Conservation (phyloP, 108 stramenopile species). For the Chaetoceros muelleri region DNA sequence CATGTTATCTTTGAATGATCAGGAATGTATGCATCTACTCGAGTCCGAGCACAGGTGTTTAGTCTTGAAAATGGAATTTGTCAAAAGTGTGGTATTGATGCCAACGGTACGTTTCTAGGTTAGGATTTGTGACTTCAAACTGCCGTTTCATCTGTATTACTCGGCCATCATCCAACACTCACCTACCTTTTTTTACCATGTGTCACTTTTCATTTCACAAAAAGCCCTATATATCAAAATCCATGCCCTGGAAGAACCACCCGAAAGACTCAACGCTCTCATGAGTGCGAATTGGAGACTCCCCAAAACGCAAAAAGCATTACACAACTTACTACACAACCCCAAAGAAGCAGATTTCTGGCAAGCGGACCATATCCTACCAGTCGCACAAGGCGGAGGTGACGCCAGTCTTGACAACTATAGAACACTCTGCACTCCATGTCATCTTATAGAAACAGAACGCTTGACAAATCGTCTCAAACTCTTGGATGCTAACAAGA, state of each 20-base stretch:
- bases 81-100: slow-evolving; percentile 17
- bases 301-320: slow-evolving; percentile 26
- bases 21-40: slow-evolving; percentile 30
- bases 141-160: slow-evolving; percentile 1
- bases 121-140: neutral
- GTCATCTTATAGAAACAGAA: slow-evolving; percentile 49
- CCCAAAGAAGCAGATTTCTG: slow-evolving; percentile 70
- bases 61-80: slow-evolving; percentile 44
- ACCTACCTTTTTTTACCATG: slow-evolving; percentile 19
- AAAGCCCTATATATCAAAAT: slow-evolving; percentile 38
- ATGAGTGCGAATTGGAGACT: slow-evolving; percentile 52
- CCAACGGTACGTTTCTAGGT: slow-evolving; percentile 1
- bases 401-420: slow-evolving; percentile 50
- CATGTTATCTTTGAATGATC: too few species aligned
- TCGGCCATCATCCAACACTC: slow-evolving; percentile 1
- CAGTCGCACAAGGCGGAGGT: slow-evolving; percentile 79
- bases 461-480: slow-evolving; percentile 17
- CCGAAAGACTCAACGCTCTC: slow-evolving; percentile 57
- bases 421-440: slow-evolving; percentile 69
- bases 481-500: neutral
- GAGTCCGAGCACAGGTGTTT: slow-evolving; percentile 42
- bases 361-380: slow-evolving; percentile 71
- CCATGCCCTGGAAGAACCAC: slow-evolving; percentile 35
- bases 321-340: slow-evolving; percentile 39
- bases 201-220: slow-evolving; percentile 20